Percentiles rank a stretch among this genome's conserved stretches.
These are phyloP conservation scores for Cryptococcus amylolentus DNA, from an alignment of 1,284 basidiomycete species.

Conservation along the genomic window DNA sequence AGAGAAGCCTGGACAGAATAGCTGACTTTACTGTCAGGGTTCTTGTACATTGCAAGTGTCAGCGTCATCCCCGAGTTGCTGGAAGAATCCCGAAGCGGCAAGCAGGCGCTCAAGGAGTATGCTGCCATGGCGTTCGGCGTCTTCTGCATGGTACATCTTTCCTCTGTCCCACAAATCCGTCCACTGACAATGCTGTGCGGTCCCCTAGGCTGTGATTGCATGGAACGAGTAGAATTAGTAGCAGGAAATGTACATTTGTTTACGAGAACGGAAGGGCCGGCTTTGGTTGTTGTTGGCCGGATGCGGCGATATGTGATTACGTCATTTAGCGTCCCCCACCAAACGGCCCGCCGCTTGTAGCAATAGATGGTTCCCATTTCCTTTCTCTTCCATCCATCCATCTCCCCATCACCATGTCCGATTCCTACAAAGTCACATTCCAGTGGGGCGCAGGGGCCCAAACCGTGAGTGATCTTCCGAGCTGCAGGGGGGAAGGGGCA, in stretches of 20 bases:
- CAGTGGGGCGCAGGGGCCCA: constrained; percentile 45
- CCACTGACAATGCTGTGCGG: background rate
- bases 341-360: no score
- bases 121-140: constrained; percentile 83
- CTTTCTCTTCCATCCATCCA: no score
- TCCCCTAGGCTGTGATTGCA: constrained; percentile 43
- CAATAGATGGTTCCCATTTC: no score
- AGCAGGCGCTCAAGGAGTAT: constrained; percentile 84
- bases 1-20: background rate
- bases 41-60: constrained; percentile 85
- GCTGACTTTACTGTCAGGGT: constrained; percentile 53
- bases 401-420: no score
- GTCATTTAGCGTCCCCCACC: no score
- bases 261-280: no score
- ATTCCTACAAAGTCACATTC: constrained; percentile 23
- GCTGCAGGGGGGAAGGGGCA: background rate
- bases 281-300: no score
- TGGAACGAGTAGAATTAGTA: constrained; percentile 70
- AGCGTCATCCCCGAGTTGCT: constrained; percentile 81
- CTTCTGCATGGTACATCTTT: constrained; percentile 66
- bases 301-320: no score
- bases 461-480: constrained; percentile 27
- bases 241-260: background rate
- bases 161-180: background rate
- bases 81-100: constrained; percentile 76